Evolutionary conservation across 257 asterid genomes (phyloP).

Genomic region (Haberlea rhodopensis): DNA sequence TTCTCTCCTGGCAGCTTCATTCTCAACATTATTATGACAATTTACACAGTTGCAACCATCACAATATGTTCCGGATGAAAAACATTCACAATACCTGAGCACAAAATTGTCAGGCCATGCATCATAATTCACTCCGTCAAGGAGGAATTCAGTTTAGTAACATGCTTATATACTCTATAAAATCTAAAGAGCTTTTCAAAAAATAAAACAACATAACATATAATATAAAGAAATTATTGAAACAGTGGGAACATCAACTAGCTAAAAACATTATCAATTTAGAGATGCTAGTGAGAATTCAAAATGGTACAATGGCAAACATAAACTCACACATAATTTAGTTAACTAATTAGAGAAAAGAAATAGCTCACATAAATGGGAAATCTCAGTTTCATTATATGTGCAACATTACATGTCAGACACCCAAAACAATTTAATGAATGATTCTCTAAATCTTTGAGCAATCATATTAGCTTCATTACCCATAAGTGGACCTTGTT

Average conservation of each 20-base stretch:
- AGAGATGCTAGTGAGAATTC: not conserved
- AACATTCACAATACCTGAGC: conserved; percentile 94
- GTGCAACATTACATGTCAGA: not conserved
- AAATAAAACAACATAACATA: no score
- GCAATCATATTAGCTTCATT: not conserved
- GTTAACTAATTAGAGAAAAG: not conserved
- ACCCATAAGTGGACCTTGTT: not conserved
- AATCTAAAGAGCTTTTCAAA: not conserved
- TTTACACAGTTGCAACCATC: conserved; percentile 93
- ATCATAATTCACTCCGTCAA: conserved; percentile 13
- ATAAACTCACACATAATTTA: not conserved
- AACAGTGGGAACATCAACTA: not conserved
- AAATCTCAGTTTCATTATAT: not conserved
- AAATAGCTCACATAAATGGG: not conserved
- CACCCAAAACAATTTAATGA: not conserved
- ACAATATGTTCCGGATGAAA: conserved; percentile 90
- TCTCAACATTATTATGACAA: conserved; percentile 81
- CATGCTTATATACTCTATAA: not conserved
- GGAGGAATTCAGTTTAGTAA: not conserved
- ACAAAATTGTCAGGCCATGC: conserved; percentile 24
- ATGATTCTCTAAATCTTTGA: not conserved
- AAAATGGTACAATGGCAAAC: not conserved
- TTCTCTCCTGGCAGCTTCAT: conserved; percentile 81
- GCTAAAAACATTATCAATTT: not conserved
- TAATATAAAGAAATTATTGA: not conserved